phyloP scores from a whole-genome alignment of 345 rosid genomes.

The Clausena lansium region DNA sequence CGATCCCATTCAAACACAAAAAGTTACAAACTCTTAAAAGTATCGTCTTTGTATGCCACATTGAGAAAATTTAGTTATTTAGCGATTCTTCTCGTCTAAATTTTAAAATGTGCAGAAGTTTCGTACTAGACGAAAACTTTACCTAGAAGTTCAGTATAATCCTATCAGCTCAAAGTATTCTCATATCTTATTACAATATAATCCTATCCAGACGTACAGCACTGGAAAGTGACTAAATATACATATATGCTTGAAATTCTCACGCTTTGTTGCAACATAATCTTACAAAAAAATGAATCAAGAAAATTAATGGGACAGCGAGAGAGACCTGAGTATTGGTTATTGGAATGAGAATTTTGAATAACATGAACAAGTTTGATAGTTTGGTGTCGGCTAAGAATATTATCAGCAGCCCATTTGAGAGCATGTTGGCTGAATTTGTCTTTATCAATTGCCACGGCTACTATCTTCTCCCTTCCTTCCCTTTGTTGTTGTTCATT shows the following conservation, averaged over 20 bases:
- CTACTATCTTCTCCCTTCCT: slow-evolving; percentile 32
- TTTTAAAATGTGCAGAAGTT: too few relatives aligned
- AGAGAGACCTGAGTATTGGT: background rate
- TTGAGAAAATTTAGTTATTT: too few relatives aligned
- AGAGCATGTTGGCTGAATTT: slow-evolving; percentile 46
- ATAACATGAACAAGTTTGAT: slow-evolving; percentile 64
- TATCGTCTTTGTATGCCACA: too few relatives aligned
- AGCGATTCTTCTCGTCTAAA: too few relatives aligned
- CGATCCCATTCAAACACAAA: too few relatives aligned
- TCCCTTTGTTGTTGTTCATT: slow-evolving; percentile 10
- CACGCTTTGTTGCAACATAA: background rate
- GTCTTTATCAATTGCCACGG: slow-evolving; percentile 45
- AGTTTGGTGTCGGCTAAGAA: slow-evolving; percentile 32
- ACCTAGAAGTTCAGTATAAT: background rate
- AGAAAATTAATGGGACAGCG: background rate
- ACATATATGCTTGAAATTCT: background rate
- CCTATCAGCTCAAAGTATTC: too few relatives aligned
- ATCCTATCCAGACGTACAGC: too few relatives aligned
- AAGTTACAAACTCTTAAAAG: too few relatives aligned
- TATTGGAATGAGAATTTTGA: slow-evolving; percentile 22
- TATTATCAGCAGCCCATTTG: slow-evolving; percentile 51
- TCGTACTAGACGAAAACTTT: too few relatives aligned
- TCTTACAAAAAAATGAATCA: background rate
- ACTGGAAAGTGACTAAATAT: background rate
- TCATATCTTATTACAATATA: too few relatives aligned